Conservation (phyloP, 2,329 filamentous ascomycete genomes). For the Colletotrichum orchidophilum region DNA sequence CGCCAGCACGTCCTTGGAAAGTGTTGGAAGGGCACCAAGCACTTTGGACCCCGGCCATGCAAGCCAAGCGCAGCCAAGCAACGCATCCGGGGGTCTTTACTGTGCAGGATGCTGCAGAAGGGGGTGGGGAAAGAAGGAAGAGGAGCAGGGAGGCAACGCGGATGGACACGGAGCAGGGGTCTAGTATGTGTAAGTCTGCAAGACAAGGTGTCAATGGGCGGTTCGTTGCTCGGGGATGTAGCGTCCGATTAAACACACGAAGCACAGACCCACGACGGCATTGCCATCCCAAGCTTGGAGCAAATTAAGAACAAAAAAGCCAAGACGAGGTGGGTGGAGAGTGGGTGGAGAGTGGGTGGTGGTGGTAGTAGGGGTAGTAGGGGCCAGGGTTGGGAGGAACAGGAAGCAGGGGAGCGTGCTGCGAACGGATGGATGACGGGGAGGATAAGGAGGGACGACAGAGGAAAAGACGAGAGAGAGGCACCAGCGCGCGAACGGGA, state of each 20-base stretch:
- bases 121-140: not conserved
- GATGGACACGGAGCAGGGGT: conserved; percentile 8
- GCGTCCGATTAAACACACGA: conserved; percentile 34
- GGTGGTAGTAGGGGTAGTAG: conserved; percentile 3
- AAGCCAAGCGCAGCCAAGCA: conserved; percentile 27
- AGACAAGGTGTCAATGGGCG: conserved; percentile 9
- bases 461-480: not conserved
- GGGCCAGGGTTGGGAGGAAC: conserved; percentile 17
- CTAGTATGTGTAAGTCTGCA: not conserved
- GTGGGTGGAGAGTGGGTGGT: conserved; percentile 2
- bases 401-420: conserved; percentile 6
- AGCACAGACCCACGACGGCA: conserved; percentile 35
- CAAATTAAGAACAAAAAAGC: conserved; percentile 33
- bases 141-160: not conserved
- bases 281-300: conserved; percentile 37
- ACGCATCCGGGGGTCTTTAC: conserved; percentile 9
- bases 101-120: not conserved
- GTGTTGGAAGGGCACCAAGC: not conserved
- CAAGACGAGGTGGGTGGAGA: conserved; percentile 30
- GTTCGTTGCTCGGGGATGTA: conserved; percentile 29
- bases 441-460: conserved; percentile 29
- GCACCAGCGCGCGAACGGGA: not conserved
- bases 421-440: conserved; percentile 26
- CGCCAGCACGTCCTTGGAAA: conserved; percentile 23
- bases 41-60: not conserved